A percentile compares a stretch with the other conserved stretches of the same genome.
Evolutionary conservation across 78 protist species (phyloP).

Genomic region (Dictyostelium capitatum): DNA sequence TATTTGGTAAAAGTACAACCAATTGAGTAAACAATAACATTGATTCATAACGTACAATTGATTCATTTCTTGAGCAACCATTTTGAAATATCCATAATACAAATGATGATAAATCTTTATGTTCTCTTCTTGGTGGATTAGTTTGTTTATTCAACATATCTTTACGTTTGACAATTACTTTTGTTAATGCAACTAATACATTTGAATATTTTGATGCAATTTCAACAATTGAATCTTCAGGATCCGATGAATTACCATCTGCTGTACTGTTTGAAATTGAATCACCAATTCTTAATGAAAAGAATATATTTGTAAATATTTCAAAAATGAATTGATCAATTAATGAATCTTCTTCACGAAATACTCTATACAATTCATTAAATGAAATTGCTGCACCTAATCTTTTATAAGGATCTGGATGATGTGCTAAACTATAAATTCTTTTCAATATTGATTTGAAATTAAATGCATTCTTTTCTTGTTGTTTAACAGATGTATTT

Average conservation of each 20-base stretch:
- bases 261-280: background rate
- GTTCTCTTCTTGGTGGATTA: slow-evolving; percentile 51
- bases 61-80: slow-evolving; percentile 29
- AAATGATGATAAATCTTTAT: slow-evolving; percentile 51
- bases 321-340: slow-evolving; percentile 74
- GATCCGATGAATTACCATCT: background rate
- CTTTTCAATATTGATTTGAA: slow-evolving; percentile 80
- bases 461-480: slow-evolving; percentile 31
- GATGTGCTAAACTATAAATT: slow-evolving; percentile 71
- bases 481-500: slow-evolving; percentile 19
- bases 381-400: slow-evolving; percentile 84
- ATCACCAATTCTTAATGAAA: slow-evolving; percentile 27
- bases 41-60: slow-evolving; percentile 19
- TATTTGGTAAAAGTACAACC: slow-evolving; percentile 36
- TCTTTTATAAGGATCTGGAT: slow-evolving; percentile 78
- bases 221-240: slow-evolving; percentile 34
- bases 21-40: slow-evolving; percentile 35
- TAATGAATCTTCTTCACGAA: slow-evolving; percentile 63
- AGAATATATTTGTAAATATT: slow-evolving; percentile 28
- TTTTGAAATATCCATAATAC: slow-evolving; percentile 51
- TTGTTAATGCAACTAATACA: slow-evolving; percentile 32
- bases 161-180: slow-evolving; percentile 24
- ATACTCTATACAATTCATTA: slow-evolving; percentile 24
- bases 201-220: slow-evolving; percentile 28
- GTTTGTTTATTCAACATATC: slow-evolving; percentile 28